phyloP scores from a whole-genome alignment of 371 early-diverging fungal species.

The Batrachochytrium dendrobatidis region DNA sequence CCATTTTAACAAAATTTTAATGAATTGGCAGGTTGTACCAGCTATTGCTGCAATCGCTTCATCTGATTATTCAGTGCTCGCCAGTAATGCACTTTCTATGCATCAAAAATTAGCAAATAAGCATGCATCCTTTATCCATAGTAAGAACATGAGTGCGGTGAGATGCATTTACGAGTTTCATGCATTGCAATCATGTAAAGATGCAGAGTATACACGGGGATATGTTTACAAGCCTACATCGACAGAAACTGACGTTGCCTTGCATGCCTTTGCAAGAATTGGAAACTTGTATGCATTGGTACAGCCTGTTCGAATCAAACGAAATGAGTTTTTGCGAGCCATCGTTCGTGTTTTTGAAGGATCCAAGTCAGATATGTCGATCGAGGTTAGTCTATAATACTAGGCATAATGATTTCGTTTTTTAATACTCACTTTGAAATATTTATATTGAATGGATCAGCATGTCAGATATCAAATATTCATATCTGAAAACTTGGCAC shows the following conservation, averaged over 20 bases:
- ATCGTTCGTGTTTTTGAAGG: slow-evolving; percentile 62
- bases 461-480: slow-evolving; percentile 56
- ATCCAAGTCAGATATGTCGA: slow-evolving; percentile 1
- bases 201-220: background rate
- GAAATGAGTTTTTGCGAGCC: slow-evolving; percentile 61
- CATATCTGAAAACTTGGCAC: slow-evolving; percentile 70
- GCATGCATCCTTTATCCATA: slow-evolving; percentile 75
- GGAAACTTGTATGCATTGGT: slow-evolving; percentile 59
- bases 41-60: slow-evolving; percentile 78
- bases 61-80: slow-evolving; percentile 49
- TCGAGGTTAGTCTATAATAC: background rate
- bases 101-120: slow-evolving; percentile 72
- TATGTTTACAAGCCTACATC: background rate
- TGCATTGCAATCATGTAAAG: background rate
- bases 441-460: background rate
- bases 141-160: slow-evolving; percentile 64
- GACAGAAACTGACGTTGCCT: background rate
- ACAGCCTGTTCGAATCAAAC: slow-evolving; percentile 55
- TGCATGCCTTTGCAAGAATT: slow-evolving; percentile 49
- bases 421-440: background rate
- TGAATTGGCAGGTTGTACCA: slow-evolving; percentile 51
- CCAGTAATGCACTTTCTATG: slow-evolving; percentile 60
- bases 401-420: background rate
- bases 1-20: background rate
- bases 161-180: slow-evolving; percentile 58